Evolutionary conservation across 495 filamentous ascomycete genomes (phyloP).

Genomic region (Mycothermus thermophilus): DNA sequence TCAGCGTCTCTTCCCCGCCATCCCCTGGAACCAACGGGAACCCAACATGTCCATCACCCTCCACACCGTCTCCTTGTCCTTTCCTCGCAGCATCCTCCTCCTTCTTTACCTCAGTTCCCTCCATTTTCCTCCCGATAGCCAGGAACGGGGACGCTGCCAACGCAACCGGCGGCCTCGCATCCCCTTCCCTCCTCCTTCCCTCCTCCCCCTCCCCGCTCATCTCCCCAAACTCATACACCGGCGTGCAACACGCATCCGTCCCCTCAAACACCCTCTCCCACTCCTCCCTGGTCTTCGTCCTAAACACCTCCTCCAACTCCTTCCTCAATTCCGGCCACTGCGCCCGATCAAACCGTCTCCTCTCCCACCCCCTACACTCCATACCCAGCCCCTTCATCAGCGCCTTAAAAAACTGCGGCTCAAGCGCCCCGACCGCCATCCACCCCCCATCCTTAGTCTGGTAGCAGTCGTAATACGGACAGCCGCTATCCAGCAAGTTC

Average conservation of each 20-base stretch:
- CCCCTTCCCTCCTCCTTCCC: conserved; percentile 39
- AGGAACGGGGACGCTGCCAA: conserved; percentile 50
- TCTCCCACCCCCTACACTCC: conserved; percentile 37
- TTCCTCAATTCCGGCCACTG: conserved; percentile 52
- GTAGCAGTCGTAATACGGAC: conserved; percentile 81
- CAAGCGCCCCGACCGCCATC: conserved; percentile 83
- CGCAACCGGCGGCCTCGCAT: conserved; percentile 63
- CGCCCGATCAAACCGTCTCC: conserved; percentile 37
- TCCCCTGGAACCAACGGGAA: conserved; percentile 46
- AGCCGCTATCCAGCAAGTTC: conserved; percentile 72
- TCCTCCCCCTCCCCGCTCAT: conserved; percentile 40
- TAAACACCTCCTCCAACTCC: conserved; percentile 51
- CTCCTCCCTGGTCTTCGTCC: conserved; percentile 56
- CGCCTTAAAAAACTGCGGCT: conserved; percentile 66
- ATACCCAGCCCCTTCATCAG: conserved; percentile 53
- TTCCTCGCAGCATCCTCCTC: conserved; percentile 19
- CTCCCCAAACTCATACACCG: conserved; percentile 63
- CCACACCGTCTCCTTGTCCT: conserved; percentile 36
- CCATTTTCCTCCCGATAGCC: too few species aligned
- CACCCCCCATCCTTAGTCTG: conserved; percentile 68
- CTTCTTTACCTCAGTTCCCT: too few species aligned
- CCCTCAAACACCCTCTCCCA: conserved; percentile 82
- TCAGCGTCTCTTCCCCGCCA: conserved; percentile 56
- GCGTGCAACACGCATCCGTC: conserved; percentile 83
- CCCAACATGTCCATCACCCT: conserved; percentile 50